Evolutionary conservation across 352 stramenopile genomes (phyloP), one percentile per base, ranked within the genome.

Genomic region (Phytophthora megakarya): DNA sequence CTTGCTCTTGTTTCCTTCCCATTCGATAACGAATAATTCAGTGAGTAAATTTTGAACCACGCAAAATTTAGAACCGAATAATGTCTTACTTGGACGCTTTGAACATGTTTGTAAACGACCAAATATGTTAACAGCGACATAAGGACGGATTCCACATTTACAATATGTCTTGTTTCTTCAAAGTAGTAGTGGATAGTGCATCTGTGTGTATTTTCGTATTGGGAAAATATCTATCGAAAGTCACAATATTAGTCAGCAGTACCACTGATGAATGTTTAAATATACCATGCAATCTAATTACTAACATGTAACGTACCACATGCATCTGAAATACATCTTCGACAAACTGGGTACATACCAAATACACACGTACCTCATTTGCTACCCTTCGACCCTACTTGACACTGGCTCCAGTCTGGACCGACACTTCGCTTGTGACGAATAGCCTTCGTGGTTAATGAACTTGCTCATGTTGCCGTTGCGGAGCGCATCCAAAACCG

Each of bases 1-100:
- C 50, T 94, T 89, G 52, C 80, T 91, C 67, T 98, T 97, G 78
- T 98, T 98, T 22, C 95, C 93, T n/a, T n/a, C n/a, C n/a, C n/a
- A n/a, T n/a, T n/a, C n/a, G n/a, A n/a, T n/a, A n/a, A n/a, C n/a
- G n/a, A n/a, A n/a, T n/a, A n/a, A n/a, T n/a, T n/a, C n/a, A n/a
- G n/a, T n/a, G n/a, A n/a, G n/a, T n/a, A n/a, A n/a, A n/a, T n/a
- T n/a, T n/a, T n/a, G n/a, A n/a, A n/a, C n/a, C n/a, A n/a, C n/a
- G n/a, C n/a, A n/a, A n/a, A n/a, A n/a, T n/a, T n/a, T n/a, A n/a
- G n/a, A n/a, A n/a, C n/a, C n/a, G n/a, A n/a, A n/a, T n/a, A n/a
- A n/a, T n/a, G n/a, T n/a, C n/a, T n/a, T n/a, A n/a, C n/a, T n/a
- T n/a, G n/a, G n/a, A n/a, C n/a, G n/a, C n/a, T n/a, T n/a, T n/a